These are phyloP conservation scores for Penicillium fimorum DNA, from an alignment of 495 filamentous ascomycete species.

Conservation along the genomic window DNA sequence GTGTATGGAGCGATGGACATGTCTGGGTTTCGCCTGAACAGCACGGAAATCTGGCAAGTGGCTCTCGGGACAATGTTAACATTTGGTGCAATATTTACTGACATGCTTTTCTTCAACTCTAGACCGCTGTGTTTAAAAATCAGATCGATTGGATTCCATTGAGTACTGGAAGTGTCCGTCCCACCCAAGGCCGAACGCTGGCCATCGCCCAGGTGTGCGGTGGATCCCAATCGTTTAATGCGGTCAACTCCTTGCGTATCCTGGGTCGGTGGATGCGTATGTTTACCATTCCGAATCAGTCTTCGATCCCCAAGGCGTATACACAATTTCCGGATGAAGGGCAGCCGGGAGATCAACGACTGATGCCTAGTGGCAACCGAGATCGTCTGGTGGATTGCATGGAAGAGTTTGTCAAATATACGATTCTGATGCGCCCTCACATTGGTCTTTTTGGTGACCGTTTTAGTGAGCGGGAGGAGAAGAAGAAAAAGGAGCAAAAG, in stretches of 20 bases:
- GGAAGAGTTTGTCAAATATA: slow-evolving; percentile 78
- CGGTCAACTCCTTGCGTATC: slow-evolving; percentile 68
- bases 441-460: slow-evolving; percentile 64
- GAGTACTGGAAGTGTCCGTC: slow-evolving; percentile 59
- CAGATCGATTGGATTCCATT: slow-evolving; percentile 77
- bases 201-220: slow-evolving; percentile 64
- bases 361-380: slow-evolving; percentile 61
- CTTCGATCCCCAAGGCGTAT: slow-evolving; percentile 62
- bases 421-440: slow-evolving; percentile 62
- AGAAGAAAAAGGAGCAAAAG: slow-evolving; percentile 22
- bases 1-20: slow-evolving; percentile 67
- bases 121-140: slow-evolving; percentile 72
- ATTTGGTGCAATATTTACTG: neutral
- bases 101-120: slow-evolving; percentile 1
- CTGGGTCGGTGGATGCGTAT: slow-evolving; percentile 77
- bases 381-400: slow-evolving; percentile 72
- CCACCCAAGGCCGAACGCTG: slow-evolving; percentile 67
- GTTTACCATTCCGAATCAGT: slow-evolving; percentile 72
- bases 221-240: slow-evolving; percentile 70
- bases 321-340: slow-evolving; percentile 60
- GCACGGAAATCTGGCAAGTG: slow-evolving; percentile 62
- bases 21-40: slow-evolving; percentile 70
- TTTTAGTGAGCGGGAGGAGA: slow-evolving; percentile 56
- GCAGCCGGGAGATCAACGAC: slow-evolving; percentile 50
- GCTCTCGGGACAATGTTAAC: neutral